Evolutionary conservation across 208 protist species (phyloP), one percentile per base, ranked within the genome.

Genomic region (Acanthamoeba lenticulata): DNA sequence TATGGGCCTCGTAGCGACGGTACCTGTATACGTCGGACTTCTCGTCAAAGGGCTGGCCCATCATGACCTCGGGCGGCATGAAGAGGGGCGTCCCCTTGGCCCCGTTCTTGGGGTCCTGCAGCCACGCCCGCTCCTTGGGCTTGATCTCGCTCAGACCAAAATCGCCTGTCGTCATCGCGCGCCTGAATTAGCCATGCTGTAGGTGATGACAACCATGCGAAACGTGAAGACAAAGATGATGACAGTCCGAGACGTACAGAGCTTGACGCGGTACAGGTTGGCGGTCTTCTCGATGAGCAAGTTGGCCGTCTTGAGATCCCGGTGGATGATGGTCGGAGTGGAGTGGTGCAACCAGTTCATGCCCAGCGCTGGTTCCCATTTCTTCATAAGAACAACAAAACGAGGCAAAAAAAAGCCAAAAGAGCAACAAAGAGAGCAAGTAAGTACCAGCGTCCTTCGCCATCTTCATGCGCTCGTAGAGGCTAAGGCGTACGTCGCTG

Each of bases 21-120:
- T 60, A 60, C 52, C 52, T 96, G 90, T 96, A 97, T 29, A 97
- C 95, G 92, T 97, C 96, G 38, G 83, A 77, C 38, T 92, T 96
- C 24, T 94, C 92, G 74, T 95, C 92, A 42, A 93, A 96, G 21
- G 60, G 32, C 91, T 96, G 91, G n/a, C 94, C 95, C 57, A 95
- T 74, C 42, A 96, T 88, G 11, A 97, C 95, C 83, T 97, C 96
- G 45, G 96, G 96, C 29, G 96, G 95, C 95, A 97, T 97, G 94
- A 94, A 97, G 21, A 95, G 74, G 65, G 95, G 95, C 34, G 95
- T 96, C 1, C 95, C 95, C 89, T 96, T 96, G 34, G 95, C 95
- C 45, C 95, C 95, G 45, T 96, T 92, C 94, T 92, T 42, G 19
- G 90, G 85, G 85, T 96, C 95, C 19, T 92, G 94, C 44, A 96